Evolutionary conservation across 2,329 filamentous ascomycete genomes (phyloP), one percentile per base, ranked within the genome.

Genomic region (Fusarium albidum): DNA sequence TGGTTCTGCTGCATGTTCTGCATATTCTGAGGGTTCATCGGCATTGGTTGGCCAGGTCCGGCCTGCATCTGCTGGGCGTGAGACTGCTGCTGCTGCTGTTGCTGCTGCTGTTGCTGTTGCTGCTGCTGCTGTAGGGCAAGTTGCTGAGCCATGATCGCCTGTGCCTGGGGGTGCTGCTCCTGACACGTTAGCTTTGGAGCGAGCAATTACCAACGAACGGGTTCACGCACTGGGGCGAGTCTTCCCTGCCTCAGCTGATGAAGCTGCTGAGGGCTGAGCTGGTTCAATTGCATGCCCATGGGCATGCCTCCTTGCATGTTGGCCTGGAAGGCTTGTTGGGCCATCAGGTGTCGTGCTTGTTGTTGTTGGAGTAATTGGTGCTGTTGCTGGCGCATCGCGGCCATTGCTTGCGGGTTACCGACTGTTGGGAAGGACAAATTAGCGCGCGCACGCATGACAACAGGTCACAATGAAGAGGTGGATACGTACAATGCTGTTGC

Each of bases 321-420:
- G 39, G 71, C 77, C 27, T 79, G 79, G 63, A 77, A 85, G 49
- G 74, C 77, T 59, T 85, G 82, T 59, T 85, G 82, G 13, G 77
- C 76, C 73, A 85, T 77, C 53, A 84, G 71, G 7, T 86, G 82
- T 43, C 80, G 74, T 17, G 74, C 73, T 50, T 81, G 81, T 57
- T 84, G 81, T 37, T 86, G 83, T 41, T 85, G 82, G 33, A 84
- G 75, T 5, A 82, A 73, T 49, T 84, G 79, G 55, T 85, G 82
- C 49, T 84, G 79, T 56, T 85, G 82, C 59, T 86, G 83, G 55
- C 83, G 75, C 67, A 75, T 79, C 66, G 71, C 71, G 27, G 70
- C 72, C 65, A 76, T 71, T 50, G 69, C 69, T 52, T 66, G 68
- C 32, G 71, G 73, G 58, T 75, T 77, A 50, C 67, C 69, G 60